These are phyloP conservation scores for Litchi chinensis DNA, from an alignment of 345 rosid species.

Conservation along the genomic window DNA sequence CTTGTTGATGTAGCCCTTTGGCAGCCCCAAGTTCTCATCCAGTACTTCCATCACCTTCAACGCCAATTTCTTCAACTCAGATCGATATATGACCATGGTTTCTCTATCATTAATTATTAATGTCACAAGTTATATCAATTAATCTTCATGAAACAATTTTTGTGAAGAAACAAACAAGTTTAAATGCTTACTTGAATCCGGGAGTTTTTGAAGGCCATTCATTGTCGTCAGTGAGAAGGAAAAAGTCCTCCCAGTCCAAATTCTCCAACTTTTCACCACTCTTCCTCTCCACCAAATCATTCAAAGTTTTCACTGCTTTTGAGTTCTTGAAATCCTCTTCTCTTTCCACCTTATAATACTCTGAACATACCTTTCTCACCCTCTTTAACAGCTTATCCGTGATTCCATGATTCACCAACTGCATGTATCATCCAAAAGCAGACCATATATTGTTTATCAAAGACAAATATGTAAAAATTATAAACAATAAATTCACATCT, in stretches of 20 bases:
- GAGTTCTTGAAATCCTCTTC: conserved; percentile 70
- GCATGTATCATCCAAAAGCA: not conserved
- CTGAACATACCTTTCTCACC: conserved; percentile 68
- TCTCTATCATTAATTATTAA: conserved; percentile 45
- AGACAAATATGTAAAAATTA: too few relatives aligned
- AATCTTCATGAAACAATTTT: too few relatives aligned
- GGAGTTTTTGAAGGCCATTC: conserved; percentile 68
- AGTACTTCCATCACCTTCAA: conserved; percentile 76
- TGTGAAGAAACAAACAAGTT: not conserved
- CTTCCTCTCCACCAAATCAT: conserved; percentile 45
- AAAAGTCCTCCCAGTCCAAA: conserved; percentile 89
- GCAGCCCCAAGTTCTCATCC: conserved; percentile 81
- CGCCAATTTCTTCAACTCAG: conserved; percentile 69
- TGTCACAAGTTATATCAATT: not conserved
- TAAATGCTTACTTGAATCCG: conserved; percentile 58
- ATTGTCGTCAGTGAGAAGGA: conserved; percentile 59
- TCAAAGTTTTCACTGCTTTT: conserved; percentile 44
- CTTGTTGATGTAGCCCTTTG: conserved; percentile 60
- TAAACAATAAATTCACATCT: too few relatives aligned
- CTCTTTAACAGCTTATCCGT: conserved; percentile 65
- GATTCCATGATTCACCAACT: conserved; percentile 89
- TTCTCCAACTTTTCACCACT: conserved; percentile 54
- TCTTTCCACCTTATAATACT: conserved; percentile 65
- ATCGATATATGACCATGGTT: conserved; percentile 70
- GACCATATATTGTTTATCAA: not conserved